Conservation (phyloP, 1,284 basidiomycete genomes). For the Erythrobasidium hasegawianum region DNA sequence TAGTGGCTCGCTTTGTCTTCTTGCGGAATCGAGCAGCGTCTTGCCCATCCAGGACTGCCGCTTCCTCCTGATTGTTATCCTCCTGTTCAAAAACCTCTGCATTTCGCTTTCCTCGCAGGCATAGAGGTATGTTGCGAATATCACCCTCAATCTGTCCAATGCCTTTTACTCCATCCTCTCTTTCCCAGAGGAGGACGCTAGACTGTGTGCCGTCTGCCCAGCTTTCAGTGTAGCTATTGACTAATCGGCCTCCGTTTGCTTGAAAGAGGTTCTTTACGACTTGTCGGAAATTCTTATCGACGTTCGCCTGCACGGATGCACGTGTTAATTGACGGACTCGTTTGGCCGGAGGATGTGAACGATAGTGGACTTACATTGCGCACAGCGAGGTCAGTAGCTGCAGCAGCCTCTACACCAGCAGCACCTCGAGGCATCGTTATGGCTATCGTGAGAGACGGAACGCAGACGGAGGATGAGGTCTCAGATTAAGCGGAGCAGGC, state of each 20-base stretch:
- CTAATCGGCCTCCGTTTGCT: not conserved
- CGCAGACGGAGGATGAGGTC: too few relatives aligned
- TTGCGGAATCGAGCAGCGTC: not conserved
- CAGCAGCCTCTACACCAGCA: not conserved
- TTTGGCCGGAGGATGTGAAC: not conserved
- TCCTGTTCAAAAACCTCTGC: not conserved
- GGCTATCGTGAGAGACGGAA: too few relatives aligned
- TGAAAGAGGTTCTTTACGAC: not conserved
- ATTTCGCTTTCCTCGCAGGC: not conserved
- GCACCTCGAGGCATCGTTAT: not conserved
- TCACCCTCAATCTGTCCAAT: not conserved
- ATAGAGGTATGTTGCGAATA: not conserved
- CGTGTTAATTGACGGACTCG: not conserved
- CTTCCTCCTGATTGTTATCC: not conserved
- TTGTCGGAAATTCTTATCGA: not conserved
- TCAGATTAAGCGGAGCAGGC: too few relatives aligned
- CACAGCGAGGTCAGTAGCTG: not conserved
- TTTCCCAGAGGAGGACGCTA: not conserved
- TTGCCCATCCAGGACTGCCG: not conserved
- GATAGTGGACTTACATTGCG: not conserved
- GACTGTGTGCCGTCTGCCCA: not conserved
- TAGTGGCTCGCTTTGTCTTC: not conserved
- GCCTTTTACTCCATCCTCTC: not conserved
- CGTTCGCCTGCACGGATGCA: not conserved
- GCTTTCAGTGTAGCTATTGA: slow-evolving; percentile 1